Percentiles rank a stretch among this genome's conserved stretches.
These are phyloP conservation scores for Asterophora lycoperdoides DNA, from an alignment of 768 basidiomycete genomes.

Conservation along the genomic window DNA sequence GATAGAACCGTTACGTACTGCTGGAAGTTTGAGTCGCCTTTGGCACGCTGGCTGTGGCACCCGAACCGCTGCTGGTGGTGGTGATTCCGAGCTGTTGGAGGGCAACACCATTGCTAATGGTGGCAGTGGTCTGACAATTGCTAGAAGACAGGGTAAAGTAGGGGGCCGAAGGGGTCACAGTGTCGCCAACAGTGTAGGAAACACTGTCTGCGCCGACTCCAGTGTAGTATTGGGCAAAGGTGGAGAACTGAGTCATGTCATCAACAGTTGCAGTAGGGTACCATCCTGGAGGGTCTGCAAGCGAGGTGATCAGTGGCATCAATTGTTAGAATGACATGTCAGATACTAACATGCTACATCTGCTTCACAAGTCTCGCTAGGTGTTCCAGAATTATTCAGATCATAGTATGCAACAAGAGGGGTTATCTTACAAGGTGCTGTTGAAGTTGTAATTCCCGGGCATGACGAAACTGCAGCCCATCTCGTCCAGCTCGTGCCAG, in stretches of 20 bases:
- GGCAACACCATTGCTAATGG: slow-evolving; percentile 35
- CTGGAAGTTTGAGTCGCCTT: slow-evolving; percentile 13
- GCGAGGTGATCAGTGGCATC: background rate
- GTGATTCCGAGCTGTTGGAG: slow-evolving; percentile 25
- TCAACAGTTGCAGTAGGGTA: slow-evolving; percentile 37
- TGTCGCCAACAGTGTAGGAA: slow-evolving; percentile 38
- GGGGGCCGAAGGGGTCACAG: slow-evolving; percentile 32
- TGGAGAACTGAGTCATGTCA: slow-evolving; percentile 37
- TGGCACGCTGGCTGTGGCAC: slow-evolving; percentile 9
- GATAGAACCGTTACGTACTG: slow-evolving; percentile 2
- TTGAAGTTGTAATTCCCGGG: slow-evolving; percentile 41
- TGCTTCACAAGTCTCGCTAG: slow-evolving; percentile 39
- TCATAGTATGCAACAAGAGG: background rate
- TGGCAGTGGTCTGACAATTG: slow-evolving; percentile 34
- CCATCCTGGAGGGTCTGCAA: slow-evolving; percentile 41
- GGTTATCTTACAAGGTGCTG: slow-evolving; percentile 34
- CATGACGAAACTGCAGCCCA: slow-evolving; percentile 45
- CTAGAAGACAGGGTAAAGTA: slow-evolving; percentile 35
- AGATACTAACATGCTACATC: slow-evolving; percentile 36
- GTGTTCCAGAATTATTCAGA: background rate
- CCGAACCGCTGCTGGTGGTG: slow-evolving; percentile 4
- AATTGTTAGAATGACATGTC: background rate
- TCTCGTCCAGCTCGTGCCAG: slow-evolving; percentile 42
- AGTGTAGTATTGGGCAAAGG: slow-evolving; percentile 41
- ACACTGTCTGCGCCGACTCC: slow-evolving; percentile 28